Evolutionary conservation across 495 filamentous ascomycete genomes (phyloP), one percentile per base, ranked within the genome.

Genomic region (Neurospora sp.): DNA sequence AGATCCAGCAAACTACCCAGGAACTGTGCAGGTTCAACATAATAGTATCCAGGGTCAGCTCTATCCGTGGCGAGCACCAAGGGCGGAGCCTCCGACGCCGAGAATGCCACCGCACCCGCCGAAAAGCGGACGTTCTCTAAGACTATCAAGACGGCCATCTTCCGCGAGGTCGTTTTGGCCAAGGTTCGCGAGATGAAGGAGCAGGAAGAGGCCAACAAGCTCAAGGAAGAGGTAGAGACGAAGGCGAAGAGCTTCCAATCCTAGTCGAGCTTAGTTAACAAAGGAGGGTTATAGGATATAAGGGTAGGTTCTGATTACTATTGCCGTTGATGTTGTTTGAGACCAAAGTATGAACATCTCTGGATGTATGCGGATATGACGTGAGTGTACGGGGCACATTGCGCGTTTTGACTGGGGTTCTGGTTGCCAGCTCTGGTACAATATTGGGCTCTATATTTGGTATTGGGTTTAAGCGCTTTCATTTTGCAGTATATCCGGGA

Each of bases 151-250:
- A 90, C 92, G 39, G 96, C 93, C 38, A 98, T 98, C 78, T 98
- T 99, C 87, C 88, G 93, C 72, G 96, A 98, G 79, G 93, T 99
- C n/a, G 96, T 98, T 2, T 85, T 99, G 20, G 96, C 96, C 69
- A 98, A 98, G 84, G 94, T 98, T 31, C 88, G 91, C 53, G 95
- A 99, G 80, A 91, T 91, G 87, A 98, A 97, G 87, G 90, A 93
- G 75, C 85, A 90, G 72, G 92, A 97, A 78, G 90, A 94, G 81
- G 88, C 89, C 41, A 84, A 90, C 74, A 89, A 89, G 81, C 82
- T 91, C 6, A 89, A 90, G 76, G 88, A 86, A 73, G 86, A 87
- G 72, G 83, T 71, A 17, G 83, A 84, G 69, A 84, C 82, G 39
- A 82, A 79, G 74, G 78, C 81, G 68, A 82, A 82, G 72, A 82